phyloP scores from a whole-genome alignment of 2,329 filamentous ascomycete species.

The Xylariaceae sp. region DNA sequence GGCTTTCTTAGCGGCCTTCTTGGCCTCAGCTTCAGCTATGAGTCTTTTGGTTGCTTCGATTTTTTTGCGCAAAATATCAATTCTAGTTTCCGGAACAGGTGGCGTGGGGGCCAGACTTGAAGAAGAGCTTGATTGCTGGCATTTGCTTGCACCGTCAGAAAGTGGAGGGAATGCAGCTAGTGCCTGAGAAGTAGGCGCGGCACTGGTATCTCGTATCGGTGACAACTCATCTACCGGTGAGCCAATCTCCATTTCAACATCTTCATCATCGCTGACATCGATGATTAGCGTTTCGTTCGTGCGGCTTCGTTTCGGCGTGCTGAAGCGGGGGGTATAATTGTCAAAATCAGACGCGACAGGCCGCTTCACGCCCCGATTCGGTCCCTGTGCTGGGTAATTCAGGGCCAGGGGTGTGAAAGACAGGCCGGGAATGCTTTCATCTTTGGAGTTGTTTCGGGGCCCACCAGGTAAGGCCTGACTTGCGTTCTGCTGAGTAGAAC shows the following conservation, averaged over 20 bases:
- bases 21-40: conserved; percentile 55
- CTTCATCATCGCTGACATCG: conserved; percentile 71
- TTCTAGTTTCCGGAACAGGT: conserved; percentile 25
- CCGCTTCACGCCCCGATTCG: conserved; percentile 44
- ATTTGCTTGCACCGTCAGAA: conserved; percentile 36
- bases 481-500: conserved; percentile 5
- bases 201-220: conserved; percentile 30
- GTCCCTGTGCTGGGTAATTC: conserved; percentile 19
- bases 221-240: conserved; percentile 43
- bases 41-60: conserved; percentile 57
- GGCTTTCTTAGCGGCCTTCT: conserved; percentile 34
- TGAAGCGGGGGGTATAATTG: conserved; percentile 40
- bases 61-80: conserved; percentile 37
- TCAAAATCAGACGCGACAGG: conserved; percentile 68
- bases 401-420: conserved; percentile 18
- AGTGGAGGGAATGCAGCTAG: conserved; percentile 44
- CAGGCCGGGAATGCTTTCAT: conserved; percentile 26
- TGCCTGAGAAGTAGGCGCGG: conserved; percentile 21
- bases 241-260: conserved; percentile 63
- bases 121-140: conserved; percentile 38
- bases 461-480: conserved; percentile 17
- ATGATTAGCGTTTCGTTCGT: conserved; percentile 60
- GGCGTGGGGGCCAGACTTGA: conserved; percentile 35
- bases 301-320: conserved; percentile 53
- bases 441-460: conserved; percentile 15